Base-by-base conservation (phyloP, 129 eudicot genomes). In the Deinandra increscens region DNA sequence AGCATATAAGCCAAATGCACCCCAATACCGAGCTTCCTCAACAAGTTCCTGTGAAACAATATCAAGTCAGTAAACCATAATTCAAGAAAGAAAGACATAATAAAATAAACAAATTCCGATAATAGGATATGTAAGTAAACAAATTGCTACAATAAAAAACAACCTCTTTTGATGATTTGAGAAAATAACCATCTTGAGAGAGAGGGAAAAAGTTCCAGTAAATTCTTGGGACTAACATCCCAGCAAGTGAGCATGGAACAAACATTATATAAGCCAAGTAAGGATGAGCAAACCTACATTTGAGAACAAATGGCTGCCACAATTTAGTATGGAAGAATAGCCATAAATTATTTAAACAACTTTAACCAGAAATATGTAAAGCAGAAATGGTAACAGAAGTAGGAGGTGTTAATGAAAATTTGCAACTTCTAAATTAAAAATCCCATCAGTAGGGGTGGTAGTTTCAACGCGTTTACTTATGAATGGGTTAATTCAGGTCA, bases 1-100 rank as follows among this genome's bases (percentile, higher is more conserved):
- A 59, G 93, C 71, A 73, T 94, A 90, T 60, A 85, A 84, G 48
- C 99, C 99, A 87, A 87, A 94, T 71, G 90, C 97, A 76, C 99
- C 99, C 97, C 96, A 94, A 76, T 87, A 94, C 73, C 93, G 78
- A 34, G 93, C 89, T 79, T 87, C 96, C 69, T 78, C 87, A 42
- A 55, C 88, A 71, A 85, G 75, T 31, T 82, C 97, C 99, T 94
- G 82, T 75, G 75, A 66, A 37, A 60, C 34, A 46, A 60, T 19
- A 55, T 20, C 44, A 54, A 3, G 53, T 64, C 6, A 66, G 53
- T 60, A 38, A 69, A 17, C 29, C 19, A 3, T 34, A 64, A 48
- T 34, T 19, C 33, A 29, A 54, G 20, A n/a, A 37, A 42, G 53
- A 55, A 3, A 74, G 63, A 74, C 20, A 19, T 33, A 13, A 71